Base-by-base conservation (phyloP, 2,329 filamentous ascomycete genomes). In the Aspergillus pseudotamarii region DNA sequence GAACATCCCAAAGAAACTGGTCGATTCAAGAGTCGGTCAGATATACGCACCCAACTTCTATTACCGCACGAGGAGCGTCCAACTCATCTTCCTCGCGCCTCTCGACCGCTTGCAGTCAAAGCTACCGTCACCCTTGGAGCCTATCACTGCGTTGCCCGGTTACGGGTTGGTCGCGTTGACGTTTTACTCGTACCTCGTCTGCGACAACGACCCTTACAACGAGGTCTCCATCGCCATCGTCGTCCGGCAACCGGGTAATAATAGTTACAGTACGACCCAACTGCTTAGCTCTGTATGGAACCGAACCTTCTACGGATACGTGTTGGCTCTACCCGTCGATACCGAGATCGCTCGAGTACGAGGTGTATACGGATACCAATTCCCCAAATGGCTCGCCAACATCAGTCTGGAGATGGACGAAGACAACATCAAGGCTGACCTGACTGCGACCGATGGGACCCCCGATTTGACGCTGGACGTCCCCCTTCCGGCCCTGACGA, bases 311-410 rank as follows among this genome's bases (percentile, higher is more conserved):
- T 55, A 55, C 30, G 51, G 51, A 55, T 6, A 55, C 23, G 51
- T 55, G 36, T 55, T 55, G 51, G 51, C 51, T 21, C 51, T 55
- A 55, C 51, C 51, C 14, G 51, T 55, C 51, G 36, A 55, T 36
- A 55, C 51, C 30, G 51, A 55, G 14, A 55, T 55, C 51, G 51
- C 51, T 38, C 51, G 51, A 32, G 26, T 55, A 21, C 51, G 51
- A 55, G 51, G 51, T 55, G 51, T 55, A 55, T 55, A 55, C 4
- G 51, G 51, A 21, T 55, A 55, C 30, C 51, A 55, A 23, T 36
- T 55, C n/a, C 51, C 51, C 19, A 55, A 55, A 55, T 55, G 51
- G 51, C 51, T 55, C n/a, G 51, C 51, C 30, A 55, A 55, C 51
- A 55, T 55, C 51, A 55, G 12, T 12, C 14, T 55, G 51, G 51